Percentiles rank a stretch among this genome's conserved stretches.
Evolutionary conservation across 2,329 filamentous ascomycete species (phyloP).

Genomic region (Paecilomyces fulvus): DNA sequence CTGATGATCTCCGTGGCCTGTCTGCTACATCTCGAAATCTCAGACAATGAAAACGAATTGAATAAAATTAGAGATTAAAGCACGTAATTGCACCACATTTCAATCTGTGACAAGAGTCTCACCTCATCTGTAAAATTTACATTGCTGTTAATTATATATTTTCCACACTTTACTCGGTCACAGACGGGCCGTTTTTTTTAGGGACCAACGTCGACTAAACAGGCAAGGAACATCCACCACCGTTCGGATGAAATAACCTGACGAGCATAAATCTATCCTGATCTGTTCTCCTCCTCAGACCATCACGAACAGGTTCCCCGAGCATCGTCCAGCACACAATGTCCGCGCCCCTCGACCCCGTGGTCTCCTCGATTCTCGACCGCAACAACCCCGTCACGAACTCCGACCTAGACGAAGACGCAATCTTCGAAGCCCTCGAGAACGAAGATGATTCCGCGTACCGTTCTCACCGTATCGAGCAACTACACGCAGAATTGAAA

Average conservation of each 20-base stretch:
- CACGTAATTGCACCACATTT: too few relatives aligned
- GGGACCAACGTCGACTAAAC: neutral
- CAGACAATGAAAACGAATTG: neutral
- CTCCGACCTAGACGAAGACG: conserved; percentile 48
- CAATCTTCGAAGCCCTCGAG: conserved; percentile 50
- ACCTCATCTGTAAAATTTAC: too few relatives aligned
- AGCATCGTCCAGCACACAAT: neutral
- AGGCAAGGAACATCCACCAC: neutral
- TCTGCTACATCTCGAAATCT: neutral
- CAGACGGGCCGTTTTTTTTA: neutral
- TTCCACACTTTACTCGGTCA: neutral
- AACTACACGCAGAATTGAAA: conserved; percentile 50
- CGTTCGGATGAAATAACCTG: neutral
- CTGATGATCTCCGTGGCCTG: neutral
- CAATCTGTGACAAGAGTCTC: too few relatives aligned
- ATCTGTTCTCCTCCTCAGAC: neutral
- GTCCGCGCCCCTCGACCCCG: neutral
- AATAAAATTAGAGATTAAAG: neutral
- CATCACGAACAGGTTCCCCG: neutral
- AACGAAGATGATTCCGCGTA: conserved; percentile 46
- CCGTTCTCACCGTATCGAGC: conserved; percentile 50
- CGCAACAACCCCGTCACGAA: conserved; percentile 13
- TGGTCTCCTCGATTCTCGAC: conserved; percentile 17
- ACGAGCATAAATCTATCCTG: neutral
- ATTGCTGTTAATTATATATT: too few relatives aligned